Percentiles rank a stretch among this genome's conserved stretches.
These are phyloP conservation scores for Neonothopanus nambi DNA, from an alignment of 1,284 basidiomycete species.

Conservation along the genomic window DNA sequence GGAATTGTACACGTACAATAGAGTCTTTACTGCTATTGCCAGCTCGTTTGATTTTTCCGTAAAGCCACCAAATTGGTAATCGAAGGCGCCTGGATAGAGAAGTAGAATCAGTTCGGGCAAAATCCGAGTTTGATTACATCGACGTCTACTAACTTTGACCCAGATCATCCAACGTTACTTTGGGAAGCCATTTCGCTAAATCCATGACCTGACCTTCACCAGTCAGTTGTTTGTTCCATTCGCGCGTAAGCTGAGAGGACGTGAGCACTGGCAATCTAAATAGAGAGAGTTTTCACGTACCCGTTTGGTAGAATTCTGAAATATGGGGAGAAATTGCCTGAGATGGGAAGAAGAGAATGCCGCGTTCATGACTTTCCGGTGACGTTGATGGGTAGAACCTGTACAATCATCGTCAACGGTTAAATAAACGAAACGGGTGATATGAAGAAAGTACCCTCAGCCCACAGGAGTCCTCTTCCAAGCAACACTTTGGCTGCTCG, in stretches of 20 bases:
- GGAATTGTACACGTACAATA: slow-evolving; percentile 9
- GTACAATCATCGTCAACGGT: background rate
- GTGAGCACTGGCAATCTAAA: background rate
- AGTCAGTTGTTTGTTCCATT: slow-evolving; percentile 3
- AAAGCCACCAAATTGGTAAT: slow-evolving; percentile 11
- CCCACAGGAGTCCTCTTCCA: slow-evolving; percentile 9
- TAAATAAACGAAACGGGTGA: background rate
- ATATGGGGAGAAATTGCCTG: slow-evolving; percentile 5
- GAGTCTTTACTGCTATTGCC: background rate
- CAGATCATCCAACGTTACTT: slow-evolving; percentile 11
- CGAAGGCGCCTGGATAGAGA: slow-evolving; percentile 7
- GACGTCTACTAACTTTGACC: slow-evolving; percentile 11
- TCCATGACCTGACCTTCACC: slow-evolving; percentile 8
- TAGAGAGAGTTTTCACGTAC: background rate
- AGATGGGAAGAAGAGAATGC: slow-evolving; percentile 11
- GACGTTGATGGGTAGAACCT: slow-evolving; percentile 10
- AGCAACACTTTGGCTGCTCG: background rate
- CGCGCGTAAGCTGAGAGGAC: slow-evolving; percentile 6
- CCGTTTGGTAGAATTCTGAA: slow-evolving; percentile 5
- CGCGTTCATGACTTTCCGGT: slow-evolving; percentile 8
- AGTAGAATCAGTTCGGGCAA: background rate
- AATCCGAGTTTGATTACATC: background rate
- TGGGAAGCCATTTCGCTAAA: slow-evolving; percentile 6
- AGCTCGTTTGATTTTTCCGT: slow-evolving; percentile 5
- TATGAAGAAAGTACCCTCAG: slow-evolving; percentile 1